phyloP scores from a whole-genome alignment of 2,329 filamentous ascomycete species.

The Cyphellophora europaea region DNA sequence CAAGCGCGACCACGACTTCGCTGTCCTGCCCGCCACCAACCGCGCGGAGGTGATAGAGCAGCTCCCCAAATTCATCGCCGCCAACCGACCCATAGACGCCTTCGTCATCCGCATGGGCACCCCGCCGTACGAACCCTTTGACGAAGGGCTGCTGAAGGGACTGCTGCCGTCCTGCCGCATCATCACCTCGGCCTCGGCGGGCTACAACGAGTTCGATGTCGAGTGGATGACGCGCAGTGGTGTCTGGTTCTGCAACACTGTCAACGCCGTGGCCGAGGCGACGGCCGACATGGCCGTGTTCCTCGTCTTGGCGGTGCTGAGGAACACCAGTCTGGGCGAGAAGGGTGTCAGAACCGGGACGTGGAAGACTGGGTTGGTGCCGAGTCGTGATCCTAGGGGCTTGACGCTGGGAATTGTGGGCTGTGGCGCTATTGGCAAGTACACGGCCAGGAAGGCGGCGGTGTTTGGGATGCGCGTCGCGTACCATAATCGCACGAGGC shows the following conservation, averaged over 20 bases:
- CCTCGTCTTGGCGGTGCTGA: conserved; percentile 35
- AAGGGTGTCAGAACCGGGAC: conserved; percentile 26
- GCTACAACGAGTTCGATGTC: conserved; percentile 56
- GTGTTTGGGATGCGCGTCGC: conserved; percentile 67
- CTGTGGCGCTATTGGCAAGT: conserved; percentile 39
- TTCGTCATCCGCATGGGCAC: conserved; percentile 2
- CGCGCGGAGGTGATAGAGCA: conserved; percentile 25
- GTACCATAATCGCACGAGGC: conserved; percentile 61
- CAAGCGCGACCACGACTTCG: conserved; percentile 7
- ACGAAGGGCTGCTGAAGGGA: neutral
- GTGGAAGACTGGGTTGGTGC: conserved; percentile 29
- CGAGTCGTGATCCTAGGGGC: conserved; percentile 33
- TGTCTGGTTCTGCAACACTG: conserved; percentile 46
- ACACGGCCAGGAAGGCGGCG: conserved; percentile 47
- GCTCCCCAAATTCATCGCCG: conserved; percentile 21
- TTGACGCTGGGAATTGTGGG: conserved; percentile 40
- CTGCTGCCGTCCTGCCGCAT: conserved; percentile 1
- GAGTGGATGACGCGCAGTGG: conserved; percentile 51
- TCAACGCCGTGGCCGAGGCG: conserved; percentile 45
- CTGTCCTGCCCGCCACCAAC: conserved; percentile 26
- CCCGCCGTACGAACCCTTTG: conserved; percentile 2
- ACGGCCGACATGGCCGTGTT: conserved; percentile 45
- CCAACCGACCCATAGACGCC: neutral
- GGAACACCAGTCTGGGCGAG: conserved; percentile 35
- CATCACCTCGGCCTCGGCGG: conserved; percentile 10